A percentile compares a stretch with the other conserved stretches of the same genome.
Conservation (phyloP, 2,329 filamentous ascomycete genomes). For the Calonectria multiphialidica region DNA sequence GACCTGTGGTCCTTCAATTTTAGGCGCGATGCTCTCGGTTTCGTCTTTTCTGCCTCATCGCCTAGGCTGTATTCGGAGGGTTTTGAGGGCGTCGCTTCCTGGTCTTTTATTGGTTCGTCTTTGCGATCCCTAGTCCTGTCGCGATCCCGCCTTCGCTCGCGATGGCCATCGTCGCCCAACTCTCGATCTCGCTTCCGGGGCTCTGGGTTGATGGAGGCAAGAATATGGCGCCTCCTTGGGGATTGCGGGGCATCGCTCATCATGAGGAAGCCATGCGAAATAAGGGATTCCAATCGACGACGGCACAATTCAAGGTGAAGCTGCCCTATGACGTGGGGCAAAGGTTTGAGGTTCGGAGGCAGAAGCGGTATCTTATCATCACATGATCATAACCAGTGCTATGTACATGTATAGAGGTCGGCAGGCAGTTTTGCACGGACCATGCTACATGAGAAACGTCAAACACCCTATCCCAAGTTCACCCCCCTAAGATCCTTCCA, state of each 20-base stretch:
- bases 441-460: not conserved
- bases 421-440: not conserved
- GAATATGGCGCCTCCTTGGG: conserved; percentile 59
- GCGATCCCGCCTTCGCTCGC: conserved; percentile 6
- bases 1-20: conserved; percentile 49
- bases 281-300: conserved; percentile 21
- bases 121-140: not conserved
- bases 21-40: conserved; percentile 47
- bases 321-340: not conserved
- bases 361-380: not conserved
- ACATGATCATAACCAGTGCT: no score
- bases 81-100: not conserved
- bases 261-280: conserved; percentile 39
- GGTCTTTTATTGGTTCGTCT: not conserved
- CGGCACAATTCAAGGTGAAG: not conserved
- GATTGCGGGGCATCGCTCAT: conserved; percentile 51
- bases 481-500: not conserved
- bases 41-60: conserved; percentile 37
- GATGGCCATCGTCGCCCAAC: not conserved
- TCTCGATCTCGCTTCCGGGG: conserved; percentile 15
- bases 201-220: conserved; percentile 61
- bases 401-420: not conserved
- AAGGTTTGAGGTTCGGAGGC: not conserved
- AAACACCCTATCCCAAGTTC: not conserved
- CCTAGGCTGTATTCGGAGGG: conserved; percentile 15